phyloP scores from a whole-genome alignment of 371 early-diverging fungal species.

The Dinochytrium kinnereticum region DNA sequence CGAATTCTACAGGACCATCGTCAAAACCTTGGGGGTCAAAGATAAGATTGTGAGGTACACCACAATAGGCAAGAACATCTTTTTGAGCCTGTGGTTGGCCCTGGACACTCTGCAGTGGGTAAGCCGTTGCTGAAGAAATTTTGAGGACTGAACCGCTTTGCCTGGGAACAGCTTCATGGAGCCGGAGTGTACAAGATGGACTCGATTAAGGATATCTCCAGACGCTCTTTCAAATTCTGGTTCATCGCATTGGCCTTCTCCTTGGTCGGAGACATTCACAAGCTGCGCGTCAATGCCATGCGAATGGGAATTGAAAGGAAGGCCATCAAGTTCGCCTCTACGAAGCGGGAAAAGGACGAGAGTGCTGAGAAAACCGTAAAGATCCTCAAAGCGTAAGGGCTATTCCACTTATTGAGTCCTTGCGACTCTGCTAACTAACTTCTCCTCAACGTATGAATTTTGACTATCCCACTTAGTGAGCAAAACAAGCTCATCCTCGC shows the following conservation, averaged over 20 bases:
- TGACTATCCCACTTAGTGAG: slow-evolving; percentile 42
- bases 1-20: slow-evolving; percentile 41
- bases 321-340: slow-evolving; percentile 12
- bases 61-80: slow-evolving; percentile 37
- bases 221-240: slow-evolving; percentile 44
- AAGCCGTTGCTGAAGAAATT: not conserved
- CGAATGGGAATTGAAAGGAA: slow-evolving; percentile 36
- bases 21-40: slow-evolving; percentile 36
- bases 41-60: slow-evolving; percentile 43
- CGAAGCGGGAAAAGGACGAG: slow-evolving; percentile 23
- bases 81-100: slow-evolving; percentile 44
- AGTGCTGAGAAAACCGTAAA: slow-evolving; percentile 32
- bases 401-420: not conserved
- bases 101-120: slow-evolving; percentile 47
- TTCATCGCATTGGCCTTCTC: slow-evolving; percentile 41
- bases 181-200: slow-evolving; percentile 43
- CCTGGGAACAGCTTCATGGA: slow-evolving; percentile 40
- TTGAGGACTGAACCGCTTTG: too few species aligned
- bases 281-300: slow-evolving; percentile 37
- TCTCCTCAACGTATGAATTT: not conserved
- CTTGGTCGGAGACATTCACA: slow-evolving; percentile 41
- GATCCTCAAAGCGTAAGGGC: slow-evolving; percentile 27
- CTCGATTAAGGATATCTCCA: slow-evolving; percentile 42
- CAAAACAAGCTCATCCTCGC: slow-evolving; percentile 34
- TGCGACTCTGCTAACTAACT: not conserved